Evolutionary conservation across 768 basidiomycete genomes (phyloP), one percentile per base, ranked within the genome.

Genomic region (Daedaleopsis sinensis): DNA sequence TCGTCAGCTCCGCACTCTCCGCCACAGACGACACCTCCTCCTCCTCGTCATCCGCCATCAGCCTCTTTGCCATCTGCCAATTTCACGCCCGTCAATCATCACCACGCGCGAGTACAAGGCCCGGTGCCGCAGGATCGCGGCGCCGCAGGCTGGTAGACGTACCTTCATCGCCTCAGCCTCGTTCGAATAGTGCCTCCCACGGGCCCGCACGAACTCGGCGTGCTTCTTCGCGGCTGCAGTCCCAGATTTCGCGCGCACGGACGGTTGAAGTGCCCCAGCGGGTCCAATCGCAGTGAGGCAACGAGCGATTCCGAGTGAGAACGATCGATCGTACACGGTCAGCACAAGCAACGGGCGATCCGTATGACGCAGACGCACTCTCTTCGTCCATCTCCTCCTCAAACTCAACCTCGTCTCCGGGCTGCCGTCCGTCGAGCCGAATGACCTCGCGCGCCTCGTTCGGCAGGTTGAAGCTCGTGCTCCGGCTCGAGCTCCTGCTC

Each of bases 131-230:
- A 18, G 18, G 3, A 46, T 27, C 56, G 43, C 50, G 23, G 19
- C 43, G 55, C 43, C 36, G 27, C 51, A 43, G 35, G 10, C 47
- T 42, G n/a, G 39, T 18, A 11, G 18, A 58, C 62, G 47, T 74
- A 89, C 92, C 86, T 94, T 94, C 93, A 95, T 94, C 18, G 92
- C 93, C 71, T 94, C 90, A 1, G 91, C 93, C 71, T 95, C 93
- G 53, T 94, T 94, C 6, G 92, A 93, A 67, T 94, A 94, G 69
- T 94, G 93, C 57, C 90, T 80, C 56, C 89, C 90, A 23, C 93
- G 83, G 23, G 91, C 92, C 65, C 84, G 84, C 36, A 93, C 80
- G 68, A 94, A 94, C 23, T 80, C 93, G 15, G 87, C 90, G 67
- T 91, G 93, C 75, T 92, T 93, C 39, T 83, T 88, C 50, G 87